phyloP scores from a whole-genome alignment of 345 rosid genomes.

The Salix arbutifolia region DNA sequence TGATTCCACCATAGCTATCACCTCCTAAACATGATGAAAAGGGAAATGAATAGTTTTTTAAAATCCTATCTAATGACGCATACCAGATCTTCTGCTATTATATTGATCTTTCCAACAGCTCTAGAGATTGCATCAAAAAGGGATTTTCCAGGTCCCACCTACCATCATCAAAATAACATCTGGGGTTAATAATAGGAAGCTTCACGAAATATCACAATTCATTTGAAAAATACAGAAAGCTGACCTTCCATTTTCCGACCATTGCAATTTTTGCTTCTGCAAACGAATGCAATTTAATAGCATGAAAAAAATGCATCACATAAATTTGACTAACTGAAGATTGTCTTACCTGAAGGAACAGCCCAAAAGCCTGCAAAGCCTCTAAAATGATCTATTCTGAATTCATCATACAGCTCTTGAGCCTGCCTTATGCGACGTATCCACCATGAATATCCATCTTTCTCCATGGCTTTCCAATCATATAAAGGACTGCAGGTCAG shows the following conservation, averaged over 20 bases:
- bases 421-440: constrained; percentile 67
- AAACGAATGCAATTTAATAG: constrained; percentile 19
- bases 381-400: constrained; percentile 94
- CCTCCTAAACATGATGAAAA: background rate
- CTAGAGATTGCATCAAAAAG: constrained; percentile 69
- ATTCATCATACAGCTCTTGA: constrained; percentile 71
- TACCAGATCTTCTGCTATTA: constrained; percentile 96
- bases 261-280: constrained; percentile 84
- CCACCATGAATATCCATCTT: constrained; percentile 90
- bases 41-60: background rate
- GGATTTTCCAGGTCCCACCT: constrained; percentile 95
- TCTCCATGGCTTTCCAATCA: constrained; percentile 92
- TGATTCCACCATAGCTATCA: background rate
- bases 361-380: constrained; percentile 99
- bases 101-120: constrained; percentile 65
- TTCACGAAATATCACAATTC: constrained; percentile 14
- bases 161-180: constrained; percentile 41
- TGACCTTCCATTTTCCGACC: constrained; percentile 88
- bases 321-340: constrained; percentile 11
- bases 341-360: constrained; percentile 70
- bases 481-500: constrained; percentile 70
- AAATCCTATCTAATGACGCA: constrained; percentile 24
- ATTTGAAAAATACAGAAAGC: constrained; percentile 8
- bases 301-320: constrained; percentile 4
- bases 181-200: constrained; percentile 19